Evolutionary conservation across 2,329 filamentous ascomycete species (phyloP).

Genomic region (Coniella lustricola): DNA sequence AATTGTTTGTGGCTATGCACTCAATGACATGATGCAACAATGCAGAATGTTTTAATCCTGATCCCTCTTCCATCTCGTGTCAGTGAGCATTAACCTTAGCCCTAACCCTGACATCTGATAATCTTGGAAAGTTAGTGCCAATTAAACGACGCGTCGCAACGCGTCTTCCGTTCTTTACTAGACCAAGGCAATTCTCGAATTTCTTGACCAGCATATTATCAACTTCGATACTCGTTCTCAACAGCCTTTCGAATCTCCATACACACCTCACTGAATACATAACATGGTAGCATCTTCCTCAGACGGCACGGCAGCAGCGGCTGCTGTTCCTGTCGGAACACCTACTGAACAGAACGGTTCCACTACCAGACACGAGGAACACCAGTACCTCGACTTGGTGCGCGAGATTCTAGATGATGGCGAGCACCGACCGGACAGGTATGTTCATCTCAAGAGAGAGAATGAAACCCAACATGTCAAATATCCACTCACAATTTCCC

Average conservation of each 20-base stretch:
- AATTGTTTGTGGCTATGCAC: no score
- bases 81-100: no score
- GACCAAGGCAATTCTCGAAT: no score
- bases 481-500: background rate
- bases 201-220: no score
- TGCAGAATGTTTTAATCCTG: no score
- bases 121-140: background rate
- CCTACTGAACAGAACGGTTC: conserved; percentile 3
- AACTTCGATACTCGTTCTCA: no score
- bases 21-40: no score
- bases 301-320: background rate
- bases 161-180: background rate
- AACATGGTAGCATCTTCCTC: conserved; percentile 12
- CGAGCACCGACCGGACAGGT: conserved; percentile 85
- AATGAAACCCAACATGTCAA: conserved; percentile 8
- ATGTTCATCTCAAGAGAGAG: conserved; percentile 16
- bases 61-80: no score
- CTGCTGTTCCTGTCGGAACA: background rate
- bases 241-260: no score
- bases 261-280: background rate
- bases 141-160: background rate
- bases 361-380: conserved; percentile 64
- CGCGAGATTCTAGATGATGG: conserved; percentile 74
- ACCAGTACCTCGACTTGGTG: conserved; percentile 89
- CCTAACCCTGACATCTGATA: background rate